Evolutionary conservation across 441 rosid species (phyloP).

Genomic region (Adansonia grandidieri): DNA sequence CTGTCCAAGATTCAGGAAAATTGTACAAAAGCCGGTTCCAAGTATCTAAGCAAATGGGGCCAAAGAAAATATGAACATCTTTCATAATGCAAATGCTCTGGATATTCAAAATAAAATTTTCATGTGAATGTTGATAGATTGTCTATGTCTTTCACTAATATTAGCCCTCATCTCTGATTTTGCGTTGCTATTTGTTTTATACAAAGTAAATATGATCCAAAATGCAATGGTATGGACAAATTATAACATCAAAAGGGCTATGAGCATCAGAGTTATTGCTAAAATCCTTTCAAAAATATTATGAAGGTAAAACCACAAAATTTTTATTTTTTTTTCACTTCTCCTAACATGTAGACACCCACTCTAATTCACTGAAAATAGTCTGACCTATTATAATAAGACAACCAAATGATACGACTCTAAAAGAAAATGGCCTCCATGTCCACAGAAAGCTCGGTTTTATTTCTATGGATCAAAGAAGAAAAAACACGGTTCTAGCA

Average conservation of each 20-base stretch:
- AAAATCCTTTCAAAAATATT: background rate
- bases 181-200: background rate
- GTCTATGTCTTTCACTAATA: background rate
- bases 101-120: background rate
- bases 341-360: background rate
- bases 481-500: background rate
- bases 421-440: background rate
- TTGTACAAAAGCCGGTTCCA: constrained; percentile 77
- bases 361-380: background rate
- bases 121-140: background rate
- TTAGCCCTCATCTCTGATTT: background rate
- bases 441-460: background rate
- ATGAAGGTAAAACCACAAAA: background rate
- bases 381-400: background rate
- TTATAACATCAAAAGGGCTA: background rate
- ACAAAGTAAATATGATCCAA: background rate
- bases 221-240: background rate
- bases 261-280: background rate
- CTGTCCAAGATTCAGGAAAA: constrained; percentile 80
- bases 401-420: background rate
- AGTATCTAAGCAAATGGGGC: constrained; percentile 56
- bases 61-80: constrained; percentile 22
- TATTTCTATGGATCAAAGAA: background rate
- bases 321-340: background rate
- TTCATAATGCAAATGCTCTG: constrained; percentile 6